Percentiles rank a stretch among this genome's conserved stretches.
Conservation (phyloP, 495 filamentous ascomycete species). For the Penicillium paradoxum region DNA sequence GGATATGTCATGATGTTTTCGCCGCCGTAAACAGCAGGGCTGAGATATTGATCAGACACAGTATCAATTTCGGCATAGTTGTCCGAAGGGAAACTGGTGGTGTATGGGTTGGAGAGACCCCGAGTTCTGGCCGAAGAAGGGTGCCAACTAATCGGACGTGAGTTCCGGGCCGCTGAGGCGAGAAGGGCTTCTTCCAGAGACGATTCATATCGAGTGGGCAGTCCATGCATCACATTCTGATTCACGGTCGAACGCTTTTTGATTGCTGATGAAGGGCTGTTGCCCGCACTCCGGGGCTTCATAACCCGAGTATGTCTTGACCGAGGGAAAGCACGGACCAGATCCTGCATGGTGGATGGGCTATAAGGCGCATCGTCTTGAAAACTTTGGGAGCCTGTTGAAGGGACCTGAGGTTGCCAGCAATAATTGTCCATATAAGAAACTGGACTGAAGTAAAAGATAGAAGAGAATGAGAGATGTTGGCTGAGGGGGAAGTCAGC, state of each 20-base stretch:
- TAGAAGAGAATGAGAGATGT: background rate
- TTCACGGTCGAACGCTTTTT: conserved; percentile 53
- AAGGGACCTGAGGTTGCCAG: conserved; percentile 27
- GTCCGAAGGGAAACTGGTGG: conserved; percentile 18
- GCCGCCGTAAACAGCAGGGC: conserved; percentile 19
- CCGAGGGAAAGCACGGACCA: conserved; percentile 32
- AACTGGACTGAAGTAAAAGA: background rate
- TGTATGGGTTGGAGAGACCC: conserved; percentile 31
- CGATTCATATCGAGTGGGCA: conserved; percentile 23
- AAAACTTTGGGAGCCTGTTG: conserved; percentile 30
- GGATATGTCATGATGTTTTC: conserved; percentile 28
- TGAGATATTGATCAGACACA: conserved; percentile 25
- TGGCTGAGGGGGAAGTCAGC: background rate
- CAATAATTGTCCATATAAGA: conserved; percentile 34
- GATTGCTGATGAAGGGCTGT: conserved; percentile 58
- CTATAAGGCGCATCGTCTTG: conserved; percentile 20
- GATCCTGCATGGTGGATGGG: conserved; percentile 27
- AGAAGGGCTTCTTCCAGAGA: conserved; percentile 34
- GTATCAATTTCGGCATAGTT: conserved; percentile 25
- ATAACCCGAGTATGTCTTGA: conserved; percentile 48
- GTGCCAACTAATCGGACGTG: conserved; percentile 69
- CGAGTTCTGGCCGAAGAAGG: conserved; percentile 42
- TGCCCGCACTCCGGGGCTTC: conserved; percentile 65
- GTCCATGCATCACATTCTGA: conserved; percentile 36
- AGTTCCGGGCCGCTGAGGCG: conserved; percentile 32